Conservation (phyloP, 345 rosid species). For the Bretschneidera sinensis region DNA sequence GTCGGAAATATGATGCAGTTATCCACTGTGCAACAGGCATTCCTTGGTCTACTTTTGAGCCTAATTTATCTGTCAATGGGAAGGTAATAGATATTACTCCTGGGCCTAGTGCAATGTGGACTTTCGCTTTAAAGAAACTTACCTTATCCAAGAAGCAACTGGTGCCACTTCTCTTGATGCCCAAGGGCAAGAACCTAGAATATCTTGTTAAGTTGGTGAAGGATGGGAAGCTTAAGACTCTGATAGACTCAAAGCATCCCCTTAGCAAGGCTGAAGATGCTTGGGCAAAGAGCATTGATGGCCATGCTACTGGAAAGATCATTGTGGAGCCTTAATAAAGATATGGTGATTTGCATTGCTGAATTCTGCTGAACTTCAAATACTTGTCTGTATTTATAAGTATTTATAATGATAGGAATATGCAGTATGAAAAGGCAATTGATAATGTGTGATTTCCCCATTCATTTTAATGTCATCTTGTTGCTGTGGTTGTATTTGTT, state of each 20-base stretch:
- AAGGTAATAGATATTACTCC: conserved; percentile 63
- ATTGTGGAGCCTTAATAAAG: conserved; percentile 45
- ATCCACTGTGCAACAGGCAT: conserved; percentile 58
- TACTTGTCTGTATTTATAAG: too few species aligned
- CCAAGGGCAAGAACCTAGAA: conserved; percentile 49
- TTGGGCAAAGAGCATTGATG: conserved; percentile 62
- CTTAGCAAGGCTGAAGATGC: conserved; percentile 67
- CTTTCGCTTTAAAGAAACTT: conserved; percentile 42
- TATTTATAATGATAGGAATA: too few species aligned
- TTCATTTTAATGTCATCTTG: too few species aligned
- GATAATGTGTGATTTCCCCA: too few species aligned
- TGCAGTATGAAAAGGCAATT: too few species aligned
- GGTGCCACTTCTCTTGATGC: conserved; percentile 37
- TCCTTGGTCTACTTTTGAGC: conserved; percentile 66
- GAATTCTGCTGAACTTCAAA: too few species aligned
- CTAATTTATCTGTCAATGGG: conserved; percentile 51
- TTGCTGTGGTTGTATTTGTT: too few species aligned
- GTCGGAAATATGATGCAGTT: conserved; percentile 66
- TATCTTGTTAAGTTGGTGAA: conserved; percentile 43
- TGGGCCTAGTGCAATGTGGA: conserved; percentile 34
- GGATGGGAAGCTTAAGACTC: conserved; percentile 61
- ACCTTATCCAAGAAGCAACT: conserved; percentile 66
- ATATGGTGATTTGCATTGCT: too few species aligned
- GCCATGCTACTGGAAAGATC: conserved; percentile 80
- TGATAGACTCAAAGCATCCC: conserved; percentile 51